Base-by-base conservation (phyloP, 192 early-diverging fungal genomes). In the Coemansia sp. region DNA sequence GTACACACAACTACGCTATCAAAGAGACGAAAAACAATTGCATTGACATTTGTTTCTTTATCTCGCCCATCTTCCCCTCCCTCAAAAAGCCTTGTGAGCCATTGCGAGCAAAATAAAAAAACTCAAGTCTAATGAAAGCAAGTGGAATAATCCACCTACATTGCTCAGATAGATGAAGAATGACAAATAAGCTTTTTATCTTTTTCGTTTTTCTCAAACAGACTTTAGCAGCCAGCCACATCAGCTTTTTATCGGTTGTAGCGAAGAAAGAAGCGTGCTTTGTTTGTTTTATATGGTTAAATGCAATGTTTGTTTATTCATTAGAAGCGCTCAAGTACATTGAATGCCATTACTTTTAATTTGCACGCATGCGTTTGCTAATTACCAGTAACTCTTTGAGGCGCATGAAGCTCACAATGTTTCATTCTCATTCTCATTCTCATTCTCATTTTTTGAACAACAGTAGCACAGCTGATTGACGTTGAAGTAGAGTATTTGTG, bases 321-420 rank as follows among this genome's bases (percentile, higher is more conserved):
- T 32, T 32, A 32, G 32, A 32, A 32, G 32, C 32, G 32, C 32
- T 32, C 32, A 32, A 32, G 32, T 32, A 32, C 32, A 8, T 19
- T 39, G 39, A 59, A 59, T 37, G 25, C 14, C 4, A 12, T 59
- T 59, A 59, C 13, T 41, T 59, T 59, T 59, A 59, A 59, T 59
- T 40, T 59, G 57, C 40, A 38, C 57, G 39, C 57, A 59, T 17
- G 39, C 51, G 32, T 32, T 25, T 2, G 20, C 25, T 14, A 41
- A 59, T 41, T 17, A 22, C 14, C 38, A 59, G 5, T 10, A 59
- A 9, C 4, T 7, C 9, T 41, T 59, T 59, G 57, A 40, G 57
- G 39, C 57, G 57, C 57, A 59, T 59, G 57, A 10, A 39, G 57
- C 38, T 59, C 7, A 22, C 20, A 53, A 53, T 20, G n/a, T 17